These are phyloP conservation scores for Rhizoclosmatium globosum DNA, from an alignment of 192 early-diverging fungal genomes.

Conservation along the genomic window DNA sequence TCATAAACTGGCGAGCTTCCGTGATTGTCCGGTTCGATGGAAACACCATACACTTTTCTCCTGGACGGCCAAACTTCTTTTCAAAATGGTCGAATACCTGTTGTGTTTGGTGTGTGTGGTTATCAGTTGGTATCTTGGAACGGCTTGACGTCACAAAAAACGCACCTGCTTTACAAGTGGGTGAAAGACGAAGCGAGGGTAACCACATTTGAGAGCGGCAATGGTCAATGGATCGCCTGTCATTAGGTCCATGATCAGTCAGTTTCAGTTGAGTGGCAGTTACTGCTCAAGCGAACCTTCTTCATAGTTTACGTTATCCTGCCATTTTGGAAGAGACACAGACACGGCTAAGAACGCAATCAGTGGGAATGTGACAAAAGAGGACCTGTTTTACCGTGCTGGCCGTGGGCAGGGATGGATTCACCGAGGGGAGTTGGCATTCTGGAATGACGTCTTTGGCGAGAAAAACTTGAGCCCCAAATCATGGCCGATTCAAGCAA, in stretches of 20 bases:
- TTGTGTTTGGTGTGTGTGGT: neutral
- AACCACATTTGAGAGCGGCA: conserved; percentile 79
- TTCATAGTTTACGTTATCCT: conserved; percentile 92
- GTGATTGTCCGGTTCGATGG: conserved; percentile 73
- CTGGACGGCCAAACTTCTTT: conserved; percentile 58
- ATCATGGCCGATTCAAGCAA: neutral
- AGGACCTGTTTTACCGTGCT: neutral
- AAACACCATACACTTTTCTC: conserved; percentile 78
- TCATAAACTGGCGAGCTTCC: conserved; percentile 73
- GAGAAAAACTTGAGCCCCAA: conserved; percentile 1
- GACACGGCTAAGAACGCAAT: conserved; percentile 81
- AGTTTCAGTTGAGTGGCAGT: neutral
- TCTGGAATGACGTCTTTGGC: neutral
- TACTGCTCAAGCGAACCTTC: conserved; percentile 48
- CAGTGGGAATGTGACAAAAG: too few species aligned
- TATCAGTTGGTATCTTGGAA: neutral
- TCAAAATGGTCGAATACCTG: conserved; percentile 49
- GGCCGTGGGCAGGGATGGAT: conserved; percentile 65
- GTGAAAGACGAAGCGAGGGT: conserved; percentile 94
- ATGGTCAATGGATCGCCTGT: conserved; percentile 72
- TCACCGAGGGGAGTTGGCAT: conserved; percentile 59
- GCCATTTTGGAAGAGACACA: conserved; percentile 89
- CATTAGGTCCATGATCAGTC: neutral
- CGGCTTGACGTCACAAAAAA: conserved; percentile 7
- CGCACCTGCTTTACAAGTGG: conserved; percentile 70